Percentiles rank a stretch among this genome's conserved stretches.
phyloP scores from a whole-genome alignment of 2,329 filamentous ascomycete genomes.

The Penicillium sp. region DNA sequence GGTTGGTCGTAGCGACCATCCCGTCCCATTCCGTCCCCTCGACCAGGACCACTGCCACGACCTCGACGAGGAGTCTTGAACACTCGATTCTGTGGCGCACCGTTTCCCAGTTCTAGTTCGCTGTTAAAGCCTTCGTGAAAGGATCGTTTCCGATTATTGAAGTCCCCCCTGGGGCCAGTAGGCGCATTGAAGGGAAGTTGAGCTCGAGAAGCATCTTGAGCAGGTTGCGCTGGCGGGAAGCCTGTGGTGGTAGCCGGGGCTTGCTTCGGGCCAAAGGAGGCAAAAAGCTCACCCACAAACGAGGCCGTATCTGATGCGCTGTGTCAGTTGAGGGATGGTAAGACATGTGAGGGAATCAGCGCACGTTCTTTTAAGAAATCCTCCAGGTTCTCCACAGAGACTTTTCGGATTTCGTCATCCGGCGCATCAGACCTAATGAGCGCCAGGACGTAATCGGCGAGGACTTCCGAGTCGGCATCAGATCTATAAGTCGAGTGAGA shows the following conservation, averaged over 20 bases:
- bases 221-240: conserved; percentile 17
- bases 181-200: conserved; percentile 22
- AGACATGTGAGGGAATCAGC: conserved; percentile 17
- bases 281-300: conserved; percentile 54
- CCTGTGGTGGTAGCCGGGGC: conserved; percentile 19
- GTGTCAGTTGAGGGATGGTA: conserved; percentile 9
- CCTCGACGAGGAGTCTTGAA: conserved; percentile 43
- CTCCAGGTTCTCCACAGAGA: conserved; percentile 50
- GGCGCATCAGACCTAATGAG: conserved; percentile 52
- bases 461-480: conserved; percentile 57
- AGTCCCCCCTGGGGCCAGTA: conserved; percentile 21
- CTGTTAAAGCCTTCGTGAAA: conserved; percentile 48
- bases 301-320: conserved; percentile 41
- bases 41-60: conserved; percentile 37
- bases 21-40: conserved; percentile 39
- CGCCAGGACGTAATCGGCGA: conserved; percentile 58
- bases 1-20: conserved; percentile 25
- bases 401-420: conserved; percentile 49
- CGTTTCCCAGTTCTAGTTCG: conserved; percentile 40
- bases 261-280: conserved; percentile 46
- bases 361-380: conserved; percentile 54
- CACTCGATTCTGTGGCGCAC: conserved; percentile 41
- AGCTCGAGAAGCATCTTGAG: conserved; percentile 20
- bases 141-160: conserved; percentile 48
- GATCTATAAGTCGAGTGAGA: conserved; percentile 41